Percentiles rank a stretch among this genome's conserved stretches.
These are phyloP conservation scores for Solanum bulbocastanum DNA, from an alignment of 257 asterid species.

Conservation along the genomic window DNA sequence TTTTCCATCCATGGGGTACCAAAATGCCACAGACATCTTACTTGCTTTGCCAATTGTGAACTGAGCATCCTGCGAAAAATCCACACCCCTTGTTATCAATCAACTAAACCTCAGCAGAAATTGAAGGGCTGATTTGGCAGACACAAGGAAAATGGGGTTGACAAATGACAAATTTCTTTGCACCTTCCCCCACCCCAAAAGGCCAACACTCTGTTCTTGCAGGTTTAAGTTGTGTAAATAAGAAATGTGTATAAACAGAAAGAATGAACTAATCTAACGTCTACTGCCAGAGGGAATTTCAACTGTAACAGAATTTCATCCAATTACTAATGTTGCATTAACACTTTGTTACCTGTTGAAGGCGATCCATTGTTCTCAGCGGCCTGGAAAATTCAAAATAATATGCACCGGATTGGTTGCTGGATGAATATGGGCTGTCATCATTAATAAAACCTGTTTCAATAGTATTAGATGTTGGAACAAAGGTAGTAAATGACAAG, in stretches of 20 bases:
- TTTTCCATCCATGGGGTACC: constrained; percentile 46
- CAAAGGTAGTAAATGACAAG: background rate
- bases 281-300: background rate
- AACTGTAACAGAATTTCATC: background rate
- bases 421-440: constrained; percentile 43
- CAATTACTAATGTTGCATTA: background rate
- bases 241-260: background rate
- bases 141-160: background rate
- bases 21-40: constrained; percentile 45
- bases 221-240: background rate
- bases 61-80: constrained; percentile 39
- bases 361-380: constrained; percentile 51
- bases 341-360: constrained; percentile 34
- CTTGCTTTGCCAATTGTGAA: constrained; percentile 43
- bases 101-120: background rate
- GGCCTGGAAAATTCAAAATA: constrained; percentile 59
- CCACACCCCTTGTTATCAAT: background rate
- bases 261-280: background rate
- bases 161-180: background rate
- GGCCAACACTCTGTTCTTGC: background rate
- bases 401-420: constrained; percentile 39
- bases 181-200: background rate
- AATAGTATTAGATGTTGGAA: background rate
- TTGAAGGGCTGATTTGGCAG: background rate
- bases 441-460: constrained; percentile 37